Percentiles rank a stretch among this genome's conserved stretches.
Conservation (phyloP, 768 basidiomycete genomes). For the Hygrophorus pudorinus region DNA sequence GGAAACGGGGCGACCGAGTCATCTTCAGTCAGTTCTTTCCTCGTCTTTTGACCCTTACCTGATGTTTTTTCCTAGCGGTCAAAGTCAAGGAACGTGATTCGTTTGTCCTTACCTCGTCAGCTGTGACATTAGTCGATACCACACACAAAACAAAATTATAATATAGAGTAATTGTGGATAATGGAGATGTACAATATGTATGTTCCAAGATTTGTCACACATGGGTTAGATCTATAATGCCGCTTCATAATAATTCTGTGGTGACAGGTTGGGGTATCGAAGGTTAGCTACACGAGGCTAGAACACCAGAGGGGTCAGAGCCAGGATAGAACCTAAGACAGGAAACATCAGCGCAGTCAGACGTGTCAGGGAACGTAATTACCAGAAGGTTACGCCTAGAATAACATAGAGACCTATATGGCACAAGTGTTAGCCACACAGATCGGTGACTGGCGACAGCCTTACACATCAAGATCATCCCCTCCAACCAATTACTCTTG, state of each 20-base stretch:
- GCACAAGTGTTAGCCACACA: neutral
- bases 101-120: constrained; percentile 68
- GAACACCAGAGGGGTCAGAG: constrained; percentile 10
- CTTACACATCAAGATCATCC: constrained; percentile 49
- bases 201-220: too few species aligned
- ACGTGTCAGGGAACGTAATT: neutral
- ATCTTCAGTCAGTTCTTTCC: constrained; percentile 69
- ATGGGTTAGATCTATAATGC: too few species aligned
- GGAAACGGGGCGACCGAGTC: constrained; percentile 89
- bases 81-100: constrained; percentile 83
- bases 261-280: too few species aligned
- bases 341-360: neutral
- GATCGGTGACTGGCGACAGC: neutral
- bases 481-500: constrained; percentile 89
- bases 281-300: too few species aligned
- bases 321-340: constrained; percentile 29
- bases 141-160: constrained; percentile 55
- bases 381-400: constrained; percentile 18
- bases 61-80: constrained; percentile 46
- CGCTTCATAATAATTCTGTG: too few species aligned
- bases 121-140: constrained; percentile 54
- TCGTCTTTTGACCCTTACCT: neutral
- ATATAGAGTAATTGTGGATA: too few species aligned
- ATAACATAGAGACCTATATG: neutral
- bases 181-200: too few species aligned